Evolutionary conservation across 176 grass and related monocot species (phyloP).

Genomic region (Eremochloa ophiuroides): DNA sequence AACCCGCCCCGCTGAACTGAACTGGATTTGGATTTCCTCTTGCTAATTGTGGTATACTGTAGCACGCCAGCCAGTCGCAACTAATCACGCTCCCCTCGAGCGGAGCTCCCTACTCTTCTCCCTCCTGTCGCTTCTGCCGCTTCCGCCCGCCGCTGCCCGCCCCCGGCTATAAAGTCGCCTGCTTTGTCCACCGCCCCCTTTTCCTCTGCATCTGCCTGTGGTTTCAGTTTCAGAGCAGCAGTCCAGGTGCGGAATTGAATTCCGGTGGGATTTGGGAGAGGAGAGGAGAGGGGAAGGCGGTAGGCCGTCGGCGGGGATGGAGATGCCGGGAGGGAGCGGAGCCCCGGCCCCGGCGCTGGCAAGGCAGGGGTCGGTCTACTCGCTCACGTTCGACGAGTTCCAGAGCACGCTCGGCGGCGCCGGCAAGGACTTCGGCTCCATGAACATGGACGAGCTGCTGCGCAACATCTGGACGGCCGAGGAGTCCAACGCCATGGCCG

Average conservation of each 20-base stretch:
- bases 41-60: conserved; percentile 44
- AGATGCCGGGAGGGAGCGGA: conserved; percentile 47
- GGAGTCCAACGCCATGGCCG: conserved; percentile 63
- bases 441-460: conserved; percentile 98
- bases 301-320: conserved; percentile 32
- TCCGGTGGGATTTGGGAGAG: neutral
- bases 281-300: neutral
- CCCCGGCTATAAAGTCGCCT: conserved; percentile 15
- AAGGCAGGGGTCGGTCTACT: conserved; percentile 79
- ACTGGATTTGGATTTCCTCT: conserved; percentile 34
- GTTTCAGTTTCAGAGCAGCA: neutral
- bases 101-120: neutral
- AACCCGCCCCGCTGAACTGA: neutral
- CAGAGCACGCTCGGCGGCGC: conserved; percentile 61
- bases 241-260: neutral
- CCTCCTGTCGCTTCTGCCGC: neutral
- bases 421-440: conserved; percentile 81
- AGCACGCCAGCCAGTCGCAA: neutral
- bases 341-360: conserved; percentile 27
- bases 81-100: conserved; percentile 2
- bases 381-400: conserved; percentile 89
- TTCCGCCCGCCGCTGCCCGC: neutral
- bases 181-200: neutral
- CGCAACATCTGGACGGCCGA: conserved; percentile 88
- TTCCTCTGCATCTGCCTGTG: neutral